phyloP scores from a whole-genome alignment of 2,329 filamentous ascomycete genomes.

The Cladophialophora immunda region DNA sequence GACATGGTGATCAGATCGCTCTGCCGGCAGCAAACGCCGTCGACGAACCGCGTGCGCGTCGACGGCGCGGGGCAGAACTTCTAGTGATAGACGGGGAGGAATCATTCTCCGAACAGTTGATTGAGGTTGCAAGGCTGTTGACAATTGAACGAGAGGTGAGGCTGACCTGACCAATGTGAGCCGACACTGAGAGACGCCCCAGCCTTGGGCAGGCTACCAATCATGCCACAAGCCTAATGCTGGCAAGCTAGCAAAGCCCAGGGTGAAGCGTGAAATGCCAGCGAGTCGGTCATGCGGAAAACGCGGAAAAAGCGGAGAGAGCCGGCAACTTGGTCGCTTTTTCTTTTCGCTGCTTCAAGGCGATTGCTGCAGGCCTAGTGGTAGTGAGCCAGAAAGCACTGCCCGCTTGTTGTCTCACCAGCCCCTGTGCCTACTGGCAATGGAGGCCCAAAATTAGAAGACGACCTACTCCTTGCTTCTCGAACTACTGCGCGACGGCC shows the following conservation, averaged over 20 bases:
- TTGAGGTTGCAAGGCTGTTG: background rate
- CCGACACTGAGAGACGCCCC: no score
- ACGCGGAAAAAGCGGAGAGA: slow-evolving; percentile 4
- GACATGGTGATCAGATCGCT: background rate
- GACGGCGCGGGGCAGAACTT: background rate
- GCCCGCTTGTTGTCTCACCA: slow-evolving; percentile 19
- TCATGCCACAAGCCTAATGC: slow-evolving; percentile 11
- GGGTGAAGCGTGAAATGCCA: background rate
- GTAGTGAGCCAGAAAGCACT: slow-evolving; percentile 11
- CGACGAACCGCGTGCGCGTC: no score
- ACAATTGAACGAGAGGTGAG: background rate
- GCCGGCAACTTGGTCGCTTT: background rate
- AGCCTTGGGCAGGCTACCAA: slow-evolving; percentile 10
- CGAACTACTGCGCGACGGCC: background rate
- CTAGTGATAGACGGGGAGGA: background rate
- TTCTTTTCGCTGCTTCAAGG: no score
- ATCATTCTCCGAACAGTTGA: background rate
- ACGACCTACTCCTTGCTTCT: background rate
- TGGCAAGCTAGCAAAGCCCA: background rate
- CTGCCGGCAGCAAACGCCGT: background rate
- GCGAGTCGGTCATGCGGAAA: background rate
- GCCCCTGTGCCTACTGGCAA: background rate
- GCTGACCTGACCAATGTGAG: background rate
- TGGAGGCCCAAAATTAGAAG: slow-evolving; percentile 16
- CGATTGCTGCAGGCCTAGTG: slow-evolving; percentile 13